Evolutionary conservation across 345 rosid species (phyloP).

Genomic region (Lenwebbia sp.): DNA sequence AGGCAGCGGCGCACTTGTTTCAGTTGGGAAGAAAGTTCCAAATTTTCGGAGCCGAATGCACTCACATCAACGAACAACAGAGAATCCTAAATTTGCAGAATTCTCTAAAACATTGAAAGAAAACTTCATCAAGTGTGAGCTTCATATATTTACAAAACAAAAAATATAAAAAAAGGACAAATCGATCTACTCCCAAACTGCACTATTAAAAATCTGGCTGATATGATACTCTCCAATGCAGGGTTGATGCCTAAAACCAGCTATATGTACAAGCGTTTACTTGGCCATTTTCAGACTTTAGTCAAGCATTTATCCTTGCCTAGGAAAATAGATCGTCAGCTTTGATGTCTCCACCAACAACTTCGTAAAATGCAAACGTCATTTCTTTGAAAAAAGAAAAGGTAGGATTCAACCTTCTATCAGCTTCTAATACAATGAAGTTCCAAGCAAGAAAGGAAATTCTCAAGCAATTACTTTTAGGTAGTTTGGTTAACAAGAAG

Average conservation of each 20-base stretch:
- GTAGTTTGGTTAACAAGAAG: neutral
- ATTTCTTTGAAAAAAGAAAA: neutral
- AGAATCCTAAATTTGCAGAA: neutral
- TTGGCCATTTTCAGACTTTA: neutral
- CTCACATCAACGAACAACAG: neutral
- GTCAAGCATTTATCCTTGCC: neutral
- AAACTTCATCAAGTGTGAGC: neutral
- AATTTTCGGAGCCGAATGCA: neutral
- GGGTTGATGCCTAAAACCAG: neutral
- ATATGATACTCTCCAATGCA: neutral
- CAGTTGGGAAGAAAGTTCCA: neutral
- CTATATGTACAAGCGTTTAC: neutral
- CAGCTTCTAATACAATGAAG: neutral
- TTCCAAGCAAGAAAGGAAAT: neutral
- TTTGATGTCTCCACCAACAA: neutral
- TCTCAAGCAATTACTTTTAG: neutral
- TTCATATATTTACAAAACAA: neutral
- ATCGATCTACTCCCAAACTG: neutral
- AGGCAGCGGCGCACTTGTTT: neutral
- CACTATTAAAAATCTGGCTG: neutral
- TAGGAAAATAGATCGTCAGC: neutral
- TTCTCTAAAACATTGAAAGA: neutral
- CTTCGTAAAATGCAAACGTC: neutral
- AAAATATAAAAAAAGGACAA: neutral
- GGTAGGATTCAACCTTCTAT: neutral